A percentile compares a stretch with the other conserved stretches of the same genome.
Evolutionary conservation across 306 rosid genomes (phyloP).

Genomic region (Vigna radiata): DNA sequence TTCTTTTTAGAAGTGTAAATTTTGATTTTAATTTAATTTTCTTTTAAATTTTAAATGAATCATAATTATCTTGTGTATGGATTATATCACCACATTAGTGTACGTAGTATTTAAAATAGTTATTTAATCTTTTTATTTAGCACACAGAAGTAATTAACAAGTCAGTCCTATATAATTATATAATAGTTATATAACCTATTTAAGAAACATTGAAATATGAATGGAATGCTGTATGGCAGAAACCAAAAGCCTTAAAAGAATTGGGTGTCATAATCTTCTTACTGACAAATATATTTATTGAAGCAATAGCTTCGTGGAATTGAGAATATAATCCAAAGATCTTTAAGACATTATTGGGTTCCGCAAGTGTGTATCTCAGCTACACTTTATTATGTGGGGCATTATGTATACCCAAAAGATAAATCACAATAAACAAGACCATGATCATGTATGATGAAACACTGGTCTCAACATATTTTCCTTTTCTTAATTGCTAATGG

Average conservation of each 20-base stretch:
- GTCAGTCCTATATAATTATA: too few relatives aligned
- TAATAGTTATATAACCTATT: too few relatives aligned
- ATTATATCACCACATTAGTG: too few relatives aligned
- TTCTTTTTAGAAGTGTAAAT: too few relatives aligned
- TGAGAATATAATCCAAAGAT: constrained; percentile 45
- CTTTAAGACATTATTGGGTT: constrained; percentile 49
- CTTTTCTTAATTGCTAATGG: constrained; percentile 32
- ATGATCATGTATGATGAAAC: constrained; percentile 41
- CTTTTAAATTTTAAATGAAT: too few relatives aligned
- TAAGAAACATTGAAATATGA: too few relatives aligned
- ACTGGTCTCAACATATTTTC: constrained; percentile 39
- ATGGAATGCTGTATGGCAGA: background rate
- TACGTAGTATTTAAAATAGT: too few relatives aligned
- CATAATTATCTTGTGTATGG: too few relatives aligned
- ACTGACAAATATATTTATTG: constrained; percentile 43
- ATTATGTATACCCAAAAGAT: constrained; percentile 10
- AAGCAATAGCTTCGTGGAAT: constrained; percentile 40
- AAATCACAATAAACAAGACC: constrained; percentile 23
- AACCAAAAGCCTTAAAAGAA: background rate
- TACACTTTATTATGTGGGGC: constrained; percentile 42
- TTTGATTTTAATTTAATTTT: too few relatives aligned
- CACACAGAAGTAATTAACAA: too few relatives aligned
- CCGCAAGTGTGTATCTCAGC: constrained; percentile 34
- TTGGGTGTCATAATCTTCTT: constrained; percentile 14
- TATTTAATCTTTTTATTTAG: too few relatives aligned